phyloP scores from a whole-genome alignment of 164 flowering plant species.

The Nymphaea colorata region DNA sequence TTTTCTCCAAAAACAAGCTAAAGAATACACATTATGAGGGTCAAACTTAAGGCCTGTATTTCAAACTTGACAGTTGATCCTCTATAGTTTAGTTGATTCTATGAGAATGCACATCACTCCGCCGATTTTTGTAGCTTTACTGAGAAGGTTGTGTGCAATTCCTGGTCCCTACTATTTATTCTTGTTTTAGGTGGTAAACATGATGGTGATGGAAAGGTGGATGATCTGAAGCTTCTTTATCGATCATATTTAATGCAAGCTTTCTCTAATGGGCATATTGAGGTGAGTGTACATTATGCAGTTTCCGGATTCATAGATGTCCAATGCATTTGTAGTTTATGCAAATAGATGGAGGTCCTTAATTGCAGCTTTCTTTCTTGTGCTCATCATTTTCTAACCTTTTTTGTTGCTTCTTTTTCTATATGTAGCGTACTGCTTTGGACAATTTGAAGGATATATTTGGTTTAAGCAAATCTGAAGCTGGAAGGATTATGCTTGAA shows the following conservation, averaged over 20 bases:
- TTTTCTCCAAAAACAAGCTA: no score
- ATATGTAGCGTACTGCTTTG: slow-evolving; percentile 56
- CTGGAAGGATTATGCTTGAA: slow-evolving; percentile 59
- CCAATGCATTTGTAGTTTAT: no score
- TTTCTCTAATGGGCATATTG: slow-evolving; percentile 64
- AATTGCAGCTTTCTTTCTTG: not conserved
- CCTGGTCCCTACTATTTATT: not conserved
- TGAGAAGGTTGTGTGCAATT: no score
- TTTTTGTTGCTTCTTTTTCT: not conserved
- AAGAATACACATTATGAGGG: no score
- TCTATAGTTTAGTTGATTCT: no score
- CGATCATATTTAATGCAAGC: slow-evolving; percentile 71
- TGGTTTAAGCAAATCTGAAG: slow-evolving; percentile 84
- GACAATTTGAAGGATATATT: slow-evolving; percentile 77
- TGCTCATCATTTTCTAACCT: not conserved
- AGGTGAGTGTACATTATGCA: slow-evolving; percentile 7
- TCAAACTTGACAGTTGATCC: no score
- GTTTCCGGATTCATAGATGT: no score
- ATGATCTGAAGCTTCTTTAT: slow-evolving; percentile 83
- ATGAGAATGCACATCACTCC: no score
- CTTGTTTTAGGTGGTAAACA: slow-evolving; percentile 72
- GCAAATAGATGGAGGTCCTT: slow-evolving; percentile 44
- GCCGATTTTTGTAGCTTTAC: no score
- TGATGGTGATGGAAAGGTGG: slow-evolving; percentile 70
- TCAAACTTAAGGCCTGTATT: no score